Conservation (phyloP, 2,329 filamentous ascomycete genomes). For the Colletotrichum cuscutae region DNA sequence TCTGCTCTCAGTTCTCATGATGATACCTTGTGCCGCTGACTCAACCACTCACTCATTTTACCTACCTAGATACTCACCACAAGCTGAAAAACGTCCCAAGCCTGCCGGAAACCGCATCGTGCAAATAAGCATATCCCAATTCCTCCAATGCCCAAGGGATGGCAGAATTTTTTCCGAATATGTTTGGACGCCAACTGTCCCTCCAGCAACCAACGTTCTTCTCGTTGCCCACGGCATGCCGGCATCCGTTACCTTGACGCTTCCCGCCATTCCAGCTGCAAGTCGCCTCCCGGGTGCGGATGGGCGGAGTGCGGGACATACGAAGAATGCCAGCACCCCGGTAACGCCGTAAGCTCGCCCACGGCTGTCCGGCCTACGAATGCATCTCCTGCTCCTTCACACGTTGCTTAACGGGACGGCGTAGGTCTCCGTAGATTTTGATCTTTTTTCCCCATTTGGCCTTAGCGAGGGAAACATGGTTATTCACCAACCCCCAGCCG, state of each 20-base stretch:
- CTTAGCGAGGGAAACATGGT: neutral
- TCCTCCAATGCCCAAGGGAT: too few relatives aligned
- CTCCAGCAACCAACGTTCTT: too few relatives aligned
- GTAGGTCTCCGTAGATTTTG: too few relatives aligned
- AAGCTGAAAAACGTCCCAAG: neutral
- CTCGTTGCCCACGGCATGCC: too few relatives aligned
- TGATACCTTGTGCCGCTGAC: neutral
- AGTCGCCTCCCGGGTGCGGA: slow-evolving; percentile 1
- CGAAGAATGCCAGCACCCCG: slow-evolving; percentile 3
- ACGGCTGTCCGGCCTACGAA: neutral
- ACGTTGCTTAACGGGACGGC: neutral
- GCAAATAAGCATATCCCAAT: neutral
- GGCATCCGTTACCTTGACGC: neutral
- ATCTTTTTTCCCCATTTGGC: too few relatives aligned
- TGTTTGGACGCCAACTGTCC: too few relatives aligned
- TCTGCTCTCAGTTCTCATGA: neutral
- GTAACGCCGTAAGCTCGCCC: neutral
- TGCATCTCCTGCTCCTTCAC: neutral
- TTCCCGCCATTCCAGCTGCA: slow-evolving; percentile 2
- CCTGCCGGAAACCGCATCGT: neutral
- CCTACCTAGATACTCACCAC: too few relatives aligned
- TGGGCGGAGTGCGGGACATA: neutral
- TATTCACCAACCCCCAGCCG: slow-evolving; percentile 15
- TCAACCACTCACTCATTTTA: neutral
- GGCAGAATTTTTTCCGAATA: too few relatives aligned